These are phyloP conservation scores for Leersia perrieri DNA, from an alignment of 176 grass and related monocot genomes.

Conservation along the genomic window DNA sequence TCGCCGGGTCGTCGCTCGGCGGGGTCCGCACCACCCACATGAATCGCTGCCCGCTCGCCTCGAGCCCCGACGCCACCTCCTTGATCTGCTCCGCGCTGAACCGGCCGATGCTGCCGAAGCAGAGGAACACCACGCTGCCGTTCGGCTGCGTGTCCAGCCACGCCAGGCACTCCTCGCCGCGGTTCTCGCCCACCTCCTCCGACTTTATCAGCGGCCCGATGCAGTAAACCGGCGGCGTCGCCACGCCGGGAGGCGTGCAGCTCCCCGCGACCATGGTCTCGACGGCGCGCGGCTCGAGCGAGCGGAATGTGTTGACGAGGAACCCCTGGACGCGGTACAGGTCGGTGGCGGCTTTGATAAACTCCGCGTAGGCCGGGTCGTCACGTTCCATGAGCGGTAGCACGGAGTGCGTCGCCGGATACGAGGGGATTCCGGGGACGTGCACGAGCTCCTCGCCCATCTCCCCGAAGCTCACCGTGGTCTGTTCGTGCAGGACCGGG, in stretches of 20 bases:
- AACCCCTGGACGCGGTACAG: conserved; percentile 30
- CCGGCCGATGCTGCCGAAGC: conserved; percentile 57
- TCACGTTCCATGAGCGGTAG: conserved; percentile 44
- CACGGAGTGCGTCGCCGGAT: conserved; percentile 46
- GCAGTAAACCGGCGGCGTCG: conserved; percentile 35
- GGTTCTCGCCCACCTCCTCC: conserved; percentile 27
- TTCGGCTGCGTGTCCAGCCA: conserved; percentile 57
- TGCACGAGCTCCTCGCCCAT: conserved; percentile 25
- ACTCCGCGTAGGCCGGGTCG: conserved; percentile 37
- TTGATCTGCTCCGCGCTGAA: conserved; percentile 48
- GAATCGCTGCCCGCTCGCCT: conserved; percentile 55
- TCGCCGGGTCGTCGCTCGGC: conserved; percentile 20
- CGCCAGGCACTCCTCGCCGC: conserved; percentile 31
- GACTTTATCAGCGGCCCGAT: conserved; percentile 69
- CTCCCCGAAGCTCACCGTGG: not conserved
- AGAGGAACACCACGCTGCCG: conserved; percentile 54
- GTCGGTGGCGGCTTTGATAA: not conserved
- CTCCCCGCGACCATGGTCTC: conserved; percentile 25
- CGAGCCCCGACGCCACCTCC: conserved; percentile 53
- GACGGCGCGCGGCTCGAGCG: conserved; percentile 49
- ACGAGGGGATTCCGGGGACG: conserved; percentile 34
- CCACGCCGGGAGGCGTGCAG: conserved; percentile 22
- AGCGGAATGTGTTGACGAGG: conserved; percentile 60
- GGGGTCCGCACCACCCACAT: conserved; percentile 57
- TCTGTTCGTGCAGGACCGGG: not conserved